Conservation (phyloP, 1,284 basidiomycete genomes). For the Malassezia arunalokei region DNA sequence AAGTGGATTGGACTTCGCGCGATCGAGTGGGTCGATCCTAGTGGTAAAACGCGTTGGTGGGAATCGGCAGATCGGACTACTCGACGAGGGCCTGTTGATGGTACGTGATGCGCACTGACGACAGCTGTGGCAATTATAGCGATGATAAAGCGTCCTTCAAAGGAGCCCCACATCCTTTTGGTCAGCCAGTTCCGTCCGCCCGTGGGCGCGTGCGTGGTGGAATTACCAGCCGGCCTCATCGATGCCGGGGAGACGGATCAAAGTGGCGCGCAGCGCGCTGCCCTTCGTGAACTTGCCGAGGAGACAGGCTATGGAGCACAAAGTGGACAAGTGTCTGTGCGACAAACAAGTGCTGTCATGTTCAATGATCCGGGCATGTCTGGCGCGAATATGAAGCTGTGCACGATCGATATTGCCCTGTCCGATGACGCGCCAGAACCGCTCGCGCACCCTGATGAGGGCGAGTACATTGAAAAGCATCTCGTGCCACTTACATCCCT, state of each 20-base stretch:
- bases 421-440: slow-evolving; percentile 35
- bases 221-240: slow-evolving; percentile 44
- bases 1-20: slow-evolving; percentile 41
- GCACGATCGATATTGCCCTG: slow-evolving; percentile 32
- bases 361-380: slow-evolving; percentile 38
- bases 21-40: slow-evolving; percentile 41
- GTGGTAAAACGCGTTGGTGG: slow-evolving; percentile 39
- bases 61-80: slow-evolving; percentile 41
- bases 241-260: slow-evolving; percentile 39
- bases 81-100: slow-evolving; percentile 39
- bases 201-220: slow-evolving; percentile 32
- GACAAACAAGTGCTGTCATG: slow-evolving; percentile 28
- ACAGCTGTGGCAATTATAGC: slow-evolving; percentile 34
- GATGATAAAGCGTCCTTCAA: slow-evolving; percentile 30
- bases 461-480: slow-evolving; percentile 42
- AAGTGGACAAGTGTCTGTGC: slow-evolving; percentile 23
- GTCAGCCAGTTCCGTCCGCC: slow-evolving; percentile 38
- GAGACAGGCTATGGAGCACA: slow-evolving; percentile 42
- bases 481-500: slow-evolving; percentile 33
- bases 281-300: slow-evolving; percentile 35
- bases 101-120: slow-evolving; percentile 8
- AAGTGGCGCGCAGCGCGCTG: slow-evolving; percentile 33
- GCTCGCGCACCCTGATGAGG: slow-evolving; percentile 40
- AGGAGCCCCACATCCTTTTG: slow-evolving; percentile 30
- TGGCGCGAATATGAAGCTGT: slow-evolving; percentile 39